phyloP scores from a whole-genome alignment of 768 basidiomycete species.

The Lactifluus pinguis region DNA sequence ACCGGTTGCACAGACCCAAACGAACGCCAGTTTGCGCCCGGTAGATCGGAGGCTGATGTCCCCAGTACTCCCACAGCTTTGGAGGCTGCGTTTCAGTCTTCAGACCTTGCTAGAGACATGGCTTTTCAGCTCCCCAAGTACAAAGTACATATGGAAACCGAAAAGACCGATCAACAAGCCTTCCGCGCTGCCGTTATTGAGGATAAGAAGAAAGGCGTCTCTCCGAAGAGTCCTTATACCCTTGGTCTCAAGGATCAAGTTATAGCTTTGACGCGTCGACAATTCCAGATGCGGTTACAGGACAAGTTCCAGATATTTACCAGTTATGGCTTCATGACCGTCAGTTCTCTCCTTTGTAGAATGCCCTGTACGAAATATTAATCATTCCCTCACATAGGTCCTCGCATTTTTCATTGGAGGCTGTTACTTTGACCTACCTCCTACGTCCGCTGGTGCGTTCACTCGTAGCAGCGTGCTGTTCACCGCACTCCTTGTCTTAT shows the following conservation, averaged over 20 bases:
- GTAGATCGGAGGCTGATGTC: conserved; percentile 46
- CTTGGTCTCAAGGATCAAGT: conserved; percentile 74
- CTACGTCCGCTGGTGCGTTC: conserved; percentile 75
- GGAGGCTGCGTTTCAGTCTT: conserved; percentile 50
- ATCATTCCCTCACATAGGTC: not conserved
- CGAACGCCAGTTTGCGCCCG: conserved; percentile 70
- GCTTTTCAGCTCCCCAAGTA: conserved; percentile 45
- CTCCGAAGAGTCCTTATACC: conserved; percentile 75
- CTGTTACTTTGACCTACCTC: conserved; percentile 64
- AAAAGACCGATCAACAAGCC: conserved; percentile 58
- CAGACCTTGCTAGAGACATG: conserved; percentile 37
- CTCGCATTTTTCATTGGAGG: conserved; percentile 62
- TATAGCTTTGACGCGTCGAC: conserved; percentile 55
- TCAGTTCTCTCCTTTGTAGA: conserved; percentile 37
- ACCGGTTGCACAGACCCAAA: conserved; percentile 79
- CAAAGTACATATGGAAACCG: conserved; percentile 45
- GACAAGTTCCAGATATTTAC: conserved; percentile 73
- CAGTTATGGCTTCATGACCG: conserved; percentile 51
- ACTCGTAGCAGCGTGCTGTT: conserved; percentile 82
- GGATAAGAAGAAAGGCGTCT: conserved; percentile 75
- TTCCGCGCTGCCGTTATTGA: conserved; percentile 70
- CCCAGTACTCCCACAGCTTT: conserved; percentile 62
- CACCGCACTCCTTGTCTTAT: conserved; percentile 53
- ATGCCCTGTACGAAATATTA: conserved; percentile 14
- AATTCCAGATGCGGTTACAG: conserved; percentile 67